Percentiles rank a stretch among this genome's conserved stretches.
phyloP scores from a whole-genome alignment of 768 basidiomycete species.

The Collybia nuda region DNA sequence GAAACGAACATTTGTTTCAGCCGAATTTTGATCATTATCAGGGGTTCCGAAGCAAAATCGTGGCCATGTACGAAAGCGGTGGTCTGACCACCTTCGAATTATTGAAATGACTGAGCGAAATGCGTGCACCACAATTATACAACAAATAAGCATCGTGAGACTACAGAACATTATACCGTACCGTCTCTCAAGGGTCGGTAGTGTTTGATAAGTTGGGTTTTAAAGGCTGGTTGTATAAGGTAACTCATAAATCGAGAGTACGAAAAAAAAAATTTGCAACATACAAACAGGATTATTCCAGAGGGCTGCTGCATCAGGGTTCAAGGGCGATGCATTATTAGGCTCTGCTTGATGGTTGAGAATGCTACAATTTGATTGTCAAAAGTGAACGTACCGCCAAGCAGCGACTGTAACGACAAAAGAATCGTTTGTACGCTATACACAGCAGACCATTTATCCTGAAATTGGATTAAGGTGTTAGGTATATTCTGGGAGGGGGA shows the following conservation, averaged over 20 bases:
- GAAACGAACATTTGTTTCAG: too few species aligned
- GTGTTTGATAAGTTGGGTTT: conserved; percentile 66
- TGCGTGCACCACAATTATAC: conserved; percentile 8
- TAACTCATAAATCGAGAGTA: conserved; percentile 5
- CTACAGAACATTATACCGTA: conserved; percentile 17
- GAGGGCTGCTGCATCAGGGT: conserved; percentile 79
- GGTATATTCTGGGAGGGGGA: conserved; percentile 12
- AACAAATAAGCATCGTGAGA: neutral
- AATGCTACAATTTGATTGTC: neutral
- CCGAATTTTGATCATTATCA: neutral
- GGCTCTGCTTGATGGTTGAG: conserved; percentile 56
- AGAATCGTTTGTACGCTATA: conserved; percentile 91
- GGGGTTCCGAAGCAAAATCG: neutral
- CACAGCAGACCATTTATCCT: conserved; percentile 95
- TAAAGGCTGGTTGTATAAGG: conserved; percentile 52
- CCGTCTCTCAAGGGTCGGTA: conserved; percentile 57
- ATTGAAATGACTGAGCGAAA: conserved; percentile 9
- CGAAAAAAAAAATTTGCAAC: conserved; percentile 1
- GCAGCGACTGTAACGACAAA: conserved; percentile 81
- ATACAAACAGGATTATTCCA: conserved; percentile 74
- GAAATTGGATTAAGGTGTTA: neutral
- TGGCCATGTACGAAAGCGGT: neutral
- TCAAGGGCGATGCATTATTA: conserved; percentile 90
- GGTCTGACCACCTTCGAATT: neutral
- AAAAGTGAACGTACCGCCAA: conserved; percentile 71